Conservation (phyloP, 2,329 filamentous ascomycete species). For the Scytalidium sp. region DNA sequence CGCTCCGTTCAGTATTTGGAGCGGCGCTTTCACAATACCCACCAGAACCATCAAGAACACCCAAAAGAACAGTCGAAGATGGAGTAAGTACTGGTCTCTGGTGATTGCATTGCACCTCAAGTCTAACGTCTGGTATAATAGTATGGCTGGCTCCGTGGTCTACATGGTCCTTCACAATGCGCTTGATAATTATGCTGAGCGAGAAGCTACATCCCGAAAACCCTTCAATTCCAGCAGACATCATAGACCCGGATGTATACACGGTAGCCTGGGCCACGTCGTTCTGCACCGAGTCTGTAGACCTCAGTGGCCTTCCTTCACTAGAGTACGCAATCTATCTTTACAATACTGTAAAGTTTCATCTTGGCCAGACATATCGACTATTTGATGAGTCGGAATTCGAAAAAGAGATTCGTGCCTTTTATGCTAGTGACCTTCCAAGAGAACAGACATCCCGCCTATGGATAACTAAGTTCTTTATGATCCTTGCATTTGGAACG, state of each 20-base stretch:
- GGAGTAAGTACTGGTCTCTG: constrained; percentile 28
- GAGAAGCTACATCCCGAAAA: constrained; percentile 24
- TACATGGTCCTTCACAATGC: constrained; percentile 32
- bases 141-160: constrained; percentile 31
- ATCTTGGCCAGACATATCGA: constrained; percentile 33
- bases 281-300: constrained; percentile 17
- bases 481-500: constrained; percentile 21
- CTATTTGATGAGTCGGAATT: constrained; percentile 33
- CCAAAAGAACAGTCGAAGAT: no score
- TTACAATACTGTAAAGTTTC: constrained; percentile 32
- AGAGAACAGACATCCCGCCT: constrained; percentile 19
- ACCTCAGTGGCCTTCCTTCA: constrained; percentile 32
- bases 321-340: constrained; percentile 21
- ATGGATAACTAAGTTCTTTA: constrained; percentile 25
- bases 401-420: constrained; percentile 21
- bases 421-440: constrained; percentile 19
- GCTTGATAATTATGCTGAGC: constrained; percentile 28
- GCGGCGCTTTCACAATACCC: no score
- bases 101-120: neutral
- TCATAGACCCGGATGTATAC: constrained; percentile 29
- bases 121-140: no score
- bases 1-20: no score
- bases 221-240: constrained; percentile 13
- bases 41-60: no score
- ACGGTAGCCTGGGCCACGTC: constrained; percentile 16